Percentiles rank a stretch among this genome's conserved stretches.
Conservation (phyloP, 768 basidiomycete species). For the Sarcomyxa edulis region DNA sequence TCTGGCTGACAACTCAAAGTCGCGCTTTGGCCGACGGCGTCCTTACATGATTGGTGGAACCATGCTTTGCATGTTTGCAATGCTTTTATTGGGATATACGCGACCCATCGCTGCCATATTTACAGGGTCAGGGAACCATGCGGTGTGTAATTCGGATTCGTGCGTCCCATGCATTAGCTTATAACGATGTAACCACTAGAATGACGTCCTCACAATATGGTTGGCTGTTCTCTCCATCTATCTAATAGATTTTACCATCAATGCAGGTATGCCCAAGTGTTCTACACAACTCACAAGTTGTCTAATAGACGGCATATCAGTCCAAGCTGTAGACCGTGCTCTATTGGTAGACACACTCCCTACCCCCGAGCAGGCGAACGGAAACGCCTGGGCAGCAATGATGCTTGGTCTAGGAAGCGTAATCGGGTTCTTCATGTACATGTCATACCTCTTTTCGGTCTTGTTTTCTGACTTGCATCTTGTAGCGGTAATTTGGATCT, state of each 20-base stretch:
- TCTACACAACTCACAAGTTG: background rate
- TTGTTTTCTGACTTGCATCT: background rate
- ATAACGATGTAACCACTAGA: slow-evolving; percentile 33
- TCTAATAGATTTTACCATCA: slow-evolving; percentile 56
- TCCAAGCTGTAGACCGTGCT: slow-evolving; percentile 88
- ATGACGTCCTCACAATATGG: slow-evolving; percentile 63
- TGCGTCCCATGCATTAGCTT: background rate
- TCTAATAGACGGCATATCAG: slow-evolving; percentile 27
- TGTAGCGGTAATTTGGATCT: slow-evolving; percentile 78
- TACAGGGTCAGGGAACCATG: slow-evolving; percentile 22
- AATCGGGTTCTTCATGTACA: slow-evolving; percentile 84
- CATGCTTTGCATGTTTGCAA: slow-evolving; percentile 59
- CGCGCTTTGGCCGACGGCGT: slow-evolving; percentile 76
- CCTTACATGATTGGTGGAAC: slow-evolving; percentile 80
- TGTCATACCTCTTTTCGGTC: slow-evolving; percentile 9
- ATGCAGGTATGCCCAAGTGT: slow-evolving; percentile 36
- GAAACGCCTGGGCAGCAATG: slow-evolving; percentile 94
- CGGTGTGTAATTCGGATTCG: slow-evolving; percentile 18
- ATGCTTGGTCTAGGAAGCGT: slow-evolving; percentile 88
- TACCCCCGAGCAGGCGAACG: slow-evolving; percentile 66
- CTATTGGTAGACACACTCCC: slow-evolving; percentile 85
- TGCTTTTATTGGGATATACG: slow-evolving; percentile 83
- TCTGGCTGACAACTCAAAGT: slow-evolving; percentile 80
- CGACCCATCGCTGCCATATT: slow-evolving; percentile 56
- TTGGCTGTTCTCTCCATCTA: slow-evolving; percentile 60